Percentiles rank a stretch among this genome's conserved stretches.
phyloP scores from a whole-genome alignment of 179 eudicot species.

The Sideroxylon spinosum region DNA sequence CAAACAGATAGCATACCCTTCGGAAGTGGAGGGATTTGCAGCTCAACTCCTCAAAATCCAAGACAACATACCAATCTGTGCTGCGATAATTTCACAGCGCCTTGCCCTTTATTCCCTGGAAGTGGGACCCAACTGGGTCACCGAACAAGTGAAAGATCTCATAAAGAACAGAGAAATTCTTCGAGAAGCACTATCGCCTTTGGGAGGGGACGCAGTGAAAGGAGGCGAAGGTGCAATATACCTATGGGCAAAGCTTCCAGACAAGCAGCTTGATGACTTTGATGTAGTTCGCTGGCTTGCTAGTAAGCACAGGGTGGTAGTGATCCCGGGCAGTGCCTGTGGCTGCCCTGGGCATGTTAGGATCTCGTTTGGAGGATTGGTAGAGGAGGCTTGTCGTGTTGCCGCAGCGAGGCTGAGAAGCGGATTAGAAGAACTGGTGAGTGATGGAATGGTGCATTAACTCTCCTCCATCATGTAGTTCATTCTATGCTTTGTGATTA shows the following conservation, averaged over 20 bases:
- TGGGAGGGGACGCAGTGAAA: conserved; percentile 64
- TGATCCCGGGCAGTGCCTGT: conserved; percentile 78
- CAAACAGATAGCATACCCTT: conserved; percentile 30
- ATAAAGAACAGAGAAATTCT: conserved; percentile 59
- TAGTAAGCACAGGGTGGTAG: conserved; percentile 49
- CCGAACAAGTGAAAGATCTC: conserved; percentile 58
- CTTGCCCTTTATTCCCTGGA: conserved; percentile 71
- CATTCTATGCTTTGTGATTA: not conserved
- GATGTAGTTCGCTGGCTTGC: conserved; percentile 82
- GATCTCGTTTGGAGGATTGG: conserved; percentile 77
- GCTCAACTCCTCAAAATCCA: conserved; percentile 79
- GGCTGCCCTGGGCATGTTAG: conserved; percentile 81
- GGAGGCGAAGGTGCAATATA: conserved; percentile 99
- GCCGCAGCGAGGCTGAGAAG: conserved; percentile 73
- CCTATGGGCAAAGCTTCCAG: conserved; percentile 89
- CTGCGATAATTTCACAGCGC: conserved; percentile 76
- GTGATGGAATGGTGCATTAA: conserved; percentile 54
- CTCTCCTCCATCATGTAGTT: not conserved
- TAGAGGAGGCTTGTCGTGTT: conserved; percentile 47
- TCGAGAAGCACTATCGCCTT: conserved; percentile 59
- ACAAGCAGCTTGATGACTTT: conserved; percentile 45
- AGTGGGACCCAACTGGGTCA: conserved; percentile 33
- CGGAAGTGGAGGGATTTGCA: conserved; percentile 62
- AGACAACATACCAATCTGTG: conserved; percentile 92
- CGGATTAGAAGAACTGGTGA: conserved; percentile 76